Evolutionary conservation across 2,329 filamentous ascomycete species (phyloP).

Genomic region (Metarhizium robertsii): DNA sequence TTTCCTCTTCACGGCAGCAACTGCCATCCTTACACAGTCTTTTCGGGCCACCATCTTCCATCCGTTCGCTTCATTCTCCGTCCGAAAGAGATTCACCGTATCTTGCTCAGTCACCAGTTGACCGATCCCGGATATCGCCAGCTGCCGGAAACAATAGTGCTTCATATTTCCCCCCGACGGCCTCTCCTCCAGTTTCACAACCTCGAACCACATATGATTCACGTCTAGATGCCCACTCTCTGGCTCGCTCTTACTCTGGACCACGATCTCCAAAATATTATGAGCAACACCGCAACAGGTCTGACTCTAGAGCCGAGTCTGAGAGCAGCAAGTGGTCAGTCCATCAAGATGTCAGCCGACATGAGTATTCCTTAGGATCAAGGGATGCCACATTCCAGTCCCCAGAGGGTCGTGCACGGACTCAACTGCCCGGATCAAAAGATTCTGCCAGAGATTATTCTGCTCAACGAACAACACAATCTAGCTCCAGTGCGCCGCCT

Average conservation of each 20-base stretch:
- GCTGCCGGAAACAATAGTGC: slow-evolving; percentile 27
- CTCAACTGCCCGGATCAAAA: slow-evolving; percentile 27
- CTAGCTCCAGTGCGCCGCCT: slow-evolving; percentile 17
- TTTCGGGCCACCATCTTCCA: slow-evolving; percentile 38
- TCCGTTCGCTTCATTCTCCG: slow-evolving; percentile 35
- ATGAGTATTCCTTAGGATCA: slow-evolving; percentile 37
- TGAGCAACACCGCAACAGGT: slow-evolving; percentile 26
- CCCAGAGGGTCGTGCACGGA: slow-evolving; percentile 24
- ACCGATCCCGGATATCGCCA: slow-evolving; percentile 33
- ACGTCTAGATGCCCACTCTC: slow-evolving; percentile 30
- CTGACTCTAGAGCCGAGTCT: slow-evolving; percentile 26
- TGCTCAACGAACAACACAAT: slow-evolving; percentile 17
- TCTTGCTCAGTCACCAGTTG: slow-evolving; percentile 35
- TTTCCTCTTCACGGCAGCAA: slow-evolving; percentile 31
- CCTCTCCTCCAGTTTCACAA: slow-evolving; percentile 29
- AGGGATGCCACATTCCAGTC: slow-evolving; percentile 27
- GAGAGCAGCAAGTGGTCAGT: slow-evolving; percentile 28
- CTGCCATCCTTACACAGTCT: slow-evolving; percentile 49
- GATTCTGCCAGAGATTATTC: slow-evolving; percentile 19
- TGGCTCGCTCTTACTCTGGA: slow-evolving; percentile 28
- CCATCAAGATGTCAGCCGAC: slow-evolving; percentile 29
- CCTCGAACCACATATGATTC: slow-evolving; percentile 37
- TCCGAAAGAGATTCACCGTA: slow-evolving; percentile 36
- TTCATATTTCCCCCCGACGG: slow-evolving; percentile 38
- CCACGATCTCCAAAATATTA: slow-evolving; percentile 36